Evolutionary conservation across 2,329 filamentous ascomycete species (phyloP).

Genomic region (Cordyceps militaris): DNA sequence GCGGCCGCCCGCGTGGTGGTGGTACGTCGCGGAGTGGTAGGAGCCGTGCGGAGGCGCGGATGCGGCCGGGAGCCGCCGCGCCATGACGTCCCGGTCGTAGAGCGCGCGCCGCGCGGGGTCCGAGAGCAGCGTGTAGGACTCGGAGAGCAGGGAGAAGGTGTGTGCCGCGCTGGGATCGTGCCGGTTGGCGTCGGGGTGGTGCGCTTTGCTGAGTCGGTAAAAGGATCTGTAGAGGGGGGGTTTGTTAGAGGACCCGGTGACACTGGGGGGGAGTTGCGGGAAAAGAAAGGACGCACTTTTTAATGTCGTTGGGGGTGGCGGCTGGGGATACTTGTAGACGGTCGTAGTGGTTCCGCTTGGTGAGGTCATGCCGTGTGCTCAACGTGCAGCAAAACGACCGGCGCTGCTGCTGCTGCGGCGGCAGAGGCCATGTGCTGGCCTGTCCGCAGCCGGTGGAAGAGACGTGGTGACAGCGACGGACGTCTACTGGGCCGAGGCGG

Average conservation of each 20-base stretch:
- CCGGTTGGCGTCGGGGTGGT: conserved; percentile 90
- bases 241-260: not conserved
- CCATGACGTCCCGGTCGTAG: conserved; percentile 70
- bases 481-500: not conserved
- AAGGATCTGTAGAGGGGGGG: conserved; percentile 50
- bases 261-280: not conserved
- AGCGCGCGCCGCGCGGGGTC: conserved; percentile 64
- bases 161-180: conserved; percentile 62
- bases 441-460: not conserved
- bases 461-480: not conserved
- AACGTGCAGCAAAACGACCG: conserved; percentile 19
- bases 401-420: conserved; percentile 16
- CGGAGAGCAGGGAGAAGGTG: conserved; percentile 76
- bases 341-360: conserved; percentile 67
- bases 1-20: conserved; percentile 61
- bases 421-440: not conserved
- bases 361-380: conserved; percentile 17
- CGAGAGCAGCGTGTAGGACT: conserved; percentile 74
- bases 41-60: conserved; percentile 31
- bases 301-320: conserved; percentile 72
- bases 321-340: conserved; percentile 63
- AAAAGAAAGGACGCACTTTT: conserved; percentile 51
- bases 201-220: conserved; percentile 81
- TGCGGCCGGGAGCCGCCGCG: conserved; percentile 30
- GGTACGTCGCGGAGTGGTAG: conserved; percentile 44